A percentile compares a stretch with the other conserved stretches of the same genome.
These are phyloP conservation scores for Cicer arietinum DNA, from an alignment of 306 rosid genomes.

Conservation along the genomic window DNA sequence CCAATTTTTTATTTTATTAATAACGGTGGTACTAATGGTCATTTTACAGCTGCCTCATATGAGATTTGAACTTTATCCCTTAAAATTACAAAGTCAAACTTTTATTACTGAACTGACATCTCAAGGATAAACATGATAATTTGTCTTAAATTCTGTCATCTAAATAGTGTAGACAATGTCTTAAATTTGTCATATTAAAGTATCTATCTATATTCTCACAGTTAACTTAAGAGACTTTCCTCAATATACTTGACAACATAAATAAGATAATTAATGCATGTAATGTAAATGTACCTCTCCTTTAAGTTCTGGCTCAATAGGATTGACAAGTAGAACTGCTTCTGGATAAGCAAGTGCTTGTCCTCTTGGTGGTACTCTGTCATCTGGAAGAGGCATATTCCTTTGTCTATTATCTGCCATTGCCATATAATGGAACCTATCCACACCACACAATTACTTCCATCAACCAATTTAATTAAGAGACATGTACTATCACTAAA, in stretches of 20 bases:
- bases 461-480: background rate
- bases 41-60: too few species aligned
- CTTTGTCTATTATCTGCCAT: slow-evolving; percentile 89
- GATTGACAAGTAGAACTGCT: slow-evolving; percentile 80
- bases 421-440: slow-evolving; percentile 94
- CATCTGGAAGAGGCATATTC: slow-evolving; percentile 88
- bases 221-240: background rate
- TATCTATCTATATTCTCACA: background rate
- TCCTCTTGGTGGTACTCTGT: slow-evolving; percentile 62
- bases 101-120: too few species aligned
- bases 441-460: slow-evolving; percentile 3
- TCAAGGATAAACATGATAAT: background rate
- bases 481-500: too few species aligned
- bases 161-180: background rate
- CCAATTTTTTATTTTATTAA: too few species aligned
- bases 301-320: slow-evolving; percentile 68
- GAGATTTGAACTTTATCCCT: too few species aligned
- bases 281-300: slow-evolving; percentile 66
- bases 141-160: background rate
- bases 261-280: background rate
- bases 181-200: background rate
- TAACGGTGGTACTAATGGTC: too few species aligned
- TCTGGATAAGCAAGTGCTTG: slow-evolving; percentile 75
- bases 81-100: too few species aligned
- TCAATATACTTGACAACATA: background rate